A percentile compares a stretch with the other conserved stretches of the same genome.
These are phyloP conservation scores for Pinus tabuliformis DNA, from an alignment of 75 land plant genomes.

Conservation along the genomic window DNA sequence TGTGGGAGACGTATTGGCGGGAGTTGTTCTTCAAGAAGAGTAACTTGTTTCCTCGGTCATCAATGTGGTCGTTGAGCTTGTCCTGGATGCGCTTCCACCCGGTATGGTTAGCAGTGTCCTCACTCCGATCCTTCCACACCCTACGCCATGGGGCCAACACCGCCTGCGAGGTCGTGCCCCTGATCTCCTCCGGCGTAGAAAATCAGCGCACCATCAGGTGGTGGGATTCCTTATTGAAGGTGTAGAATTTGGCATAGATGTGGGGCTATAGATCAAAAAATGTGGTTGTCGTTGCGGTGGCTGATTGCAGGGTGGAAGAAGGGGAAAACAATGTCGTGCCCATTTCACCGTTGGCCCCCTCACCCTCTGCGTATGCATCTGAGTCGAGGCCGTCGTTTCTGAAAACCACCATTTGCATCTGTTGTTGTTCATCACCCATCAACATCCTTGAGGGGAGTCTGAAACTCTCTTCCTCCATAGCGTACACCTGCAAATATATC, in stretches of 20 bases:
- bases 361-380: slow-evolving; percentile 4
- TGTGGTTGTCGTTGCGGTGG: too few relatives aligned
- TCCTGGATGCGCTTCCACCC: slow-evolving; percentile 96
- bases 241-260: slow-evolving; percentile 78
- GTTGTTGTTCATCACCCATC: neutral
- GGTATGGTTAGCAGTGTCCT: slow-evolving; percentile 80
- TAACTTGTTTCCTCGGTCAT: slow-evolving; percentile 29
- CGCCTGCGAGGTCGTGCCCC: slow-evolving; percentile 46
- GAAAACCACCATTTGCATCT: slow-evolving; percentile 3
- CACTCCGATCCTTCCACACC: slow-evolving; percentile 93
- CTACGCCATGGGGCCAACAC: slow-evolving; percentile 70
- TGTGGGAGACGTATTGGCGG: slow-evolving; percentile 63
- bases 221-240: slow-evolving; percentile 79
- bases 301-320: neutral
- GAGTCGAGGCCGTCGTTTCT: slow-evolving; percentile 4
- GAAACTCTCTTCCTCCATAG: slow-evolving; percentile 4
- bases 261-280: slow-evolving; percentile 69
- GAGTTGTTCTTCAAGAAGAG: slow-evolving; percentile 75
- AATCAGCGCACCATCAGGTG: slow-evolving; percentile 73
- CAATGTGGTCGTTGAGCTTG: slow-evolving; percentile 57
- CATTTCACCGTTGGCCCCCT: neutral
- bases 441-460: neutral
- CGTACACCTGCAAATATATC: too few relatives aligned
- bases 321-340: neutral
- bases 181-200: slow-evolving; percentile 71